Percentiles rank a stretch among this genome's conserved stretches.
These are phyloP conservation scores for Rhododendron ferrugineum DNA, from an alignment of 148 eudicot genomes.

Conservation along the genomic window DNA sequence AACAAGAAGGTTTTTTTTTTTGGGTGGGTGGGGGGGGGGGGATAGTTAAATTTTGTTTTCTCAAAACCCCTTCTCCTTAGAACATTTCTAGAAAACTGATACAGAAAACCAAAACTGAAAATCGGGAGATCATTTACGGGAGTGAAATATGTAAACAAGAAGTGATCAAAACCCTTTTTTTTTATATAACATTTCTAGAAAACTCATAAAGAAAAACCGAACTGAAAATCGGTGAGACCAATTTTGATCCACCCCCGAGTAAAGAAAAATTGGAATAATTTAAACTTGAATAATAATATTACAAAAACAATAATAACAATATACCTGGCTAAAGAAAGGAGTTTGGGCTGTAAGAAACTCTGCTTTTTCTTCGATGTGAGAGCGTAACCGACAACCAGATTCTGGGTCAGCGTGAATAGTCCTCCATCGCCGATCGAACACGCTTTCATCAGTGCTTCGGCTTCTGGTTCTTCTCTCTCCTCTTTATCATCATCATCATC, in stretches of 20 bases:
- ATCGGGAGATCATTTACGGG: background rate
- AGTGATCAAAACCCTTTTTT: background rate
- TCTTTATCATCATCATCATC: background rate
- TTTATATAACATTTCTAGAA: background rate
- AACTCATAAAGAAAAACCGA: background rate
- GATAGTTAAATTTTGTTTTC: background rate
- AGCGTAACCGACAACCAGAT: constrained; percentile 63
- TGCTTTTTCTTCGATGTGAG: constrained; percentile 62
- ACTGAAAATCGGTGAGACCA: background rate
- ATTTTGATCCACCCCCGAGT: background rate
- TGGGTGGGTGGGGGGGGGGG: no score
- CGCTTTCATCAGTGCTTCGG: background rate
- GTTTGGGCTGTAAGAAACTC: constrained; percentile 73
- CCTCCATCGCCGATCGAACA: constrained; percentile 5
- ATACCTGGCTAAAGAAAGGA: constrained; percentile 54
- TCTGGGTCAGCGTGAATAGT: constrained; percentile 13
- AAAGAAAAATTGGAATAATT: background rate
- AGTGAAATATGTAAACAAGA: background rate
- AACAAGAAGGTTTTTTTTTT: background rate
- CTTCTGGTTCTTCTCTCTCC: constrained; percentile 6
- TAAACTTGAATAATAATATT: no score
- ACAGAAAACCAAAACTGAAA: background rate
- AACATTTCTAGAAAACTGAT: background rate
- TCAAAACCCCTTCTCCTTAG: background rate
- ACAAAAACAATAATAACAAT: background rate